Base-by-base conservation (phyloP, 129 eudicot genomes). In the Pseudognaphalium luteoalbum region DNA sequence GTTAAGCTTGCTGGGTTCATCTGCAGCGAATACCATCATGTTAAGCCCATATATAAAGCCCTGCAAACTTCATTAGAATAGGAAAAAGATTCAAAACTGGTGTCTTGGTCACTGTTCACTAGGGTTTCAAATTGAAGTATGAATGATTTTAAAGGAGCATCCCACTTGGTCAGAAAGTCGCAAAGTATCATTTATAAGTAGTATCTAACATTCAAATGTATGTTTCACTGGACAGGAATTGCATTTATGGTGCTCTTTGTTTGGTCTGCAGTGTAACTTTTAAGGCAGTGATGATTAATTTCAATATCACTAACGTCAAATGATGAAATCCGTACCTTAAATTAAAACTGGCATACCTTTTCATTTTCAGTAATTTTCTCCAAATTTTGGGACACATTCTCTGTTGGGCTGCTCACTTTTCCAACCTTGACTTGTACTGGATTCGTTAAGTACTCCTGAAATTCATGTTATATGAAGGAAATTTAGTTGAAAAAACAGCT, bases 361-460 rank as follows among this genome's bases (percentile, higher is more conserved):
- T 91, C 97, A 79, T 63, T 88, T 76, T 91, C 97, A 12, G 88
- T 79, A 73, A 91, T 86, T 80, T 91, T 91, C 90, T 84, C 97
- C 83, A 91, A 83, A 25, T 57, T 62, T 83, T 91, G 97, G 71
- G 91, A 82, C 17, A 91, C 97, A 56, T 88, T 91, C 73, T 89
- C 88, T 61, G 97, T 88, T 33, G 94, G 97, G 84, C 93, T 91
- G 64, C 97, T 91, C 74, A 91, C 94, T 80, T 88, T 91, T 72
- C 97, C 97, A 76, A 91, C 97, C 66, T 86, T 88, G 62, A 91
- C 88, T 82, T 84, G 94, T 63, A 91, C 97, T 7, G 97, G 97
- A 79, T 91, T 75, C 52, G 87, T 83, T 68, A 91, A 68, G 79
- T 91, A 88, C 66, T 91, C 97, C 97, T 88, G 79, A 25, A 79